phyloP scores from a whole-genome alignment of 2,329 filamentous ascomycete genomes.

The Xenoacremonium recifei region DNA sequence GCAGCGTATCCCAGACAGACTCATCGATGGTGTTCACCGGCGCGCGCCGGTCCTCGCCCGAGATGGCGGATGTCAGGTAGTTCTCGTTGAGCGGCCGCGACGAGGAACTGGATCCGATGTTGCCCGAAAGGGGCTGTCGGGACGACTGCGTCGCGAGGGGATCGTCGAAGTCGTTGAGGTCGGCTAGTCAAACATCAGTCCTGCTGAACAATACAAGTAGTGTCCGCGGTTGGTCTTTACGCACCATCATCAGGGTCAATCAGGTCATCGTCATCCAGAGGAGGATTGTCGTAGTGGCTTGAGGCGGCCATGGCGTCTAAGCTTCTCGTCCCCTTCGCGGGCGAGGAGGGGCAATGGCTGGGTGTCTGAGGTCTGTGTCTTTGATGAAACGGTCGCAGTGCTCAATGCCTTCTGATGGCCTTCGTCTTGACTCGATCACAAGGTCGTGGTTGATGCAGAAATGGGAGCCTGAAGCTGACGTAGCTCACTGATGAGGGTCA shows the following conservation, averaged over 20 bases:
- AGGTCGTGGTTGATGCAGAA: slow-evolving; percentile 2
- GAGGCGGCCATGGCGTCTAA: slow-evolving; percentile 43
- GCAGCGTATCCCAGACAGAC: slow-evolving; percentile 94
- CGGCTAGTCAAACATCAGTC: slow-evolving; percentile 50
- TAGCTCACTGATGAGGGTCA: slow-evolving; percentile 14
- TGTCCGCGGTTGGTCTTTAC: slow-evolving; percentile 11
- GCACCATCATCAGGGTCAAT: slow-evolving; percentile 79
- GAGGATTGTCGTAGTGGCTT: slow-evolving; percentile 59
- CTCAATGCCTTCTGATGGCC: not conserved
- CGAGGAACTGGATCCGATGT: slow-evolving; percentile 66
- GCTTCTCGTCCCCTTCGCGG: too few relatives aligned
- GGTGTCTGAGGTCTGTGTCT: too few relatives aligned
- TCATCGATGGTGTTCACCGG: slow-evolving; percentile 95
- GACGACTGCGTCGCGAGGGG: slow-evolving; percentile 69
- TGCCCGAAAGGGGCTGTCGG: slow-evolving; percentile 78
- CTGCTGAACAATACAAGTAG: not conserved
- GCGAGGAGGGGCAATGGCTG: too few relatives aligned
- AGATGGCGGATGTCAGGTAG: slow-evolving; percentile 86
- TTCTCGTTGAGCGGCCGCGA: slow-evolving; percentile 63
- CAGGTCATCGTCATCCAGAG: slow-evolving; percentile 66
- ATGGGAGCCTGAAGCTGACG: slow-evolving; percentile 22
- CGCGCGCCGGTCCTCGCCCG: slow-evolving; percentile 87
- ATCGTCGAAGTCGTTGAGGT: slow-evolving; percentile 91
- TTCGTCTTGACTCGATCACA: not conserved
- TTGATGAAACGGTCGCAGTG: too few relatives aligned